phyloP scores from a whole-genome alignment of 2,329 filamentous ascomycete genomes.

The Scytalidium lignicola region DNA sequence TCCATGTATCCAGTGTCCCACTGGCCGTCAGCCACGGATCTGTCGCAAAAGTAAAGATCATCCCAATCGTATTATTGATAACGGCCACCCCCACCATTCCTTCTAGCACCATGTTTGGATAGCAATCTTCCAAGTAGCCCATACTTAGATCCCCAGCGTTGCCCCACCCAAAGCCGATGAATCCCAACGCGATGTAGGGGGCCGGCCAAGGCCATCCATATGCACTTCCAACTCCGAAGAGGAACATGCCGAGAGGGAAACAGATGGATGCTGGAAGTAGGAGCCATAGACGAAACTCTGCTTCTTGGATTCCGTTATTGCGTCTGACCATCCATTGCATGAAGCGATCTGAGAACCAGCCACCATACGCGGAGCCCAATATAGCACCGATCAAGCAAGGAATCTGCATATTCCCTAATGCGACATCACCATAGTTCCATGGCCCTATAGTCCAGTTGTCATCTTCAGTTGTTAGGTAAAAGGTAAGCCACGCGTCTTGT shows the following conservation, averaged over 20 bases:
- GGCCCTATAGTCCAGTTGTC: conserved; percentile 49
- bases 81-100: conserved; percentile 54
- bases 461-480: conserved; percentile 53
- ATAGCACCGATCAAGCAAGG: conserved; percentile 49
- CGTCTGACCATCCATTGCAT: conserved; percentile 38
- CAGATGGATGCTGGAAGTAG: conserved; percentile 27
- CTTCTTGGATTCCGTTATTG: conserved; percentile 31
- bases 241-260: conserved; percentile 38
- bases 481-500: conserved; percentile 55
- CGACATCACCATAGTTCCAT: conserved; percentile 49
- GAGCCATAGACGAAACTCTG: conserved; percentile 33
- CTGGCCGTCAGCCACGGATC: conserved; percentile 43
- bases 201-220: conserved; percentile 47
- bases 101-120: conserved; percentile 52
- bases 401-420: conserved; percentile 53
- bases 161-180: conserved; percentile 56
- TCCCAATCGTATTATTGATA: conserved; percentile 51
- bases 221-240: conserved; percentile 34
- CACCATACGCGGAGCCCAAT: conserved; percentile 52
- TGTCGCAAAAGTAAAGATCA: conserved; percentile 48
- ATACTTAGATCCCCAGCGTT: conserved; percentile 51
- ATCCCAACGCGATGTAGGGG: conserved; percentile 49
- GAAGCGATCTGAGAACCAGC: conserved; percentile 51
- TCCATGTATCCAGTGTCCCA: conserved; percentile 42
- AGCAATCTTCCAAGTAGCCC: conserved; percentile 50